phyloP scores from a whole-genome alignment of 1,139 yeast species.

The Magnusiomyces clavatus region DNA sequence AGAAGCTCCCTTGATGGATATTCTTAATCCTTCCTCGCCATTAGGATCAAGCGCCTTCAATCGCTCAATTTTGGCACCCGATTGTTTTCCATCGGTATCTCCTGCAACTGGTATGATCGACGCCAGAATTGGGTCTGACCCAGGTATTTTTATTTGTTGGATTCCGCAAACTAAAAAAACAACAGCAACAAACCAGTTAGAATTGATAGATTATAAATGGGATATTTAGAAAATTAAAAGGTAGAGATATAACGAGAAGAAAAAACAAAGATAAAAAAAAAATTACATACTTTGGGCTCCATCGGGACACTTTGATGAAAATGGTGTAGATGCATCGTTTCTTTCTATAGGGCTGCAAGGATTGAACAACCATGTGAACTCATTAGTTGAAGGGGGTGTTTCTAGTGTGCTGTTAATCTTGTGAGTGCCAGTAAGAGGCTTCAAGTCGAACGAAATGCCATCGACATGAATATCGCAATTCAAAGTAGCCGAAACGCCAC shows the following conservation, averaged over 20 bases:
- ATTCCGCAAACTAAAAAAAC: conserved; percentile 38
- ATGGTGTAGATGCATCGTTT: conserved; percentile 15
- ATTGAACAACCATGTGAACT: conserved; percentile 59
- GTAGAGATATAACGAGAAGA: background rate
- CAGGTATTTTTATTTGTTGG: conserved; percentile 38
- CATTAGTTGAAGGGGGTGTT: conserved; percentile 75
- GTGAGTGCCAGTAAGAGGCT: conserved; percentile 25
- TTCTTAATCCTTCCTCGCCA: conserved; percentile 36
- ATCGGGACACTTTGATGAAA: conserved; percentile 46
- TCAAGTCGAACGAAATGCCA: conserved; percentile 37
- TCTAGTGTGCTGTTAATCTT: background rate
- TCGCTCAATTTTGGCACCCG: conserved; percentile 19
- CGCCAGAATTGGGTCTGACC: conserved; percentile 38
- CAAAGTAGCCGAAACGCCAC: conserved; percentile 28
- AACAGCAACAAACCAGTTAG: background rate
- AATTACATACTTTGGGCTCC: conserved; percentile 46
- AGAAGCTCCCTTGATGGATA: conserved; percentile 46
- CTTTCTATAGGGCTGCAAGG: conserved; percentile 48
- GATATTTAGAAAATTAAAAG: background rate
- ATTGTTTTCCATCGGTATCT: conserved; percentile 25
- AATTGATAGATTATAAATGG: background rate
- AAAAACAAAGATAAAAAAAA: no score
- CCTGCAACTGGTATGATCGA: conserved; percentile 48
- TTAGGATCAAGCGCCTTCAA: conserved; percentile 18
- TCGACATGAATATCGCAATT: conserved; percentile 42